Evolutionary conservation across 2,329 filamentous ascomycete species (phyloP), one percentile per base, ranked within the genome.

Genomic region (Colletotrichum agaves): DNA sequence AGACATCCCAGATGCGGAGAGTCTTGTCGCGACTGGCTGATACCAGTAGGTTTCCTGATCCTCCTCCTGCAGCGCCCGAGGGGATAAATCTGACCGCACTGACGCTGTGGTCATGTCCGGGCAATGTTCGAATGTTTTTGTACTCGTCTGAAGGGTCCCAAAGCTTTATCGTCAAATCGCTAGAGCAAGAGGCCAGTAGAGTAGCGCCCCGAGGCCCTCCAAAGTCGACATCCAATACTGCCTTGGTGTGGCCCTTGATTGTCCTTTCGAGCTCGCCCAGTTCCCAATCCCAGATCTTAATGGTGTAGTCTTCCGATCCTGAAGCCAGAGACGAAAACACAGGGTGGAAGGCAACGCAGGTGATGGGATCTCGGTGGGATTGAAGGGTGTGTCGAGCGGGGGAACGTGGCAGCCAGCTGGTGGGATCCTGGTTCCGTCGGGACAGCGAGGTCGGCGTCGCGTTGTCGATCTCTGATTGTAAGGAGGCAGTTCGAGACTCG

Each of bases 281-380:
- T 75, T 98, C 94, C 92, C 94, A 98, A 75, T 98, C 94, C 94
- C 94, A 98, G 62, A 98, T 94, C 75, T 98, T 98, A 78, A 98
- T 97, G 7, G 92, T 97, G 61, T 89, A 92, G 78, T 98, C 95
- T 77, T 97, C 94, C 8, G 94, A 97, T 15, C 93, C 94, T 0
- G 93, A 96, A 10, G 94, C 95, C 21, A 98, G 84, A 5, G 93
- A 95, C 10, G 93, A 95, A 79, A 97, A 98, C 35, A 96, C 86
- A 0, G 94, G 94, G 77, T 98, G 94, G 76, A 98, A 98, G 15
- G 94, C 94, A 65, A 98, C 90, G 74, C 93, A 94, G 63, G 91
- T 97, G 67, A 98, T 90, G 13, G 93, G 88, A 23, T 89, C 84
- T 73, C 93, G 88, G 79, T 97, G 94, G 15, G 92, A 94, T 79